Evolutionary conservation across 306 rosid genomes (phyloP).

Genomic region (Dalbergia oliveri): DNA sequence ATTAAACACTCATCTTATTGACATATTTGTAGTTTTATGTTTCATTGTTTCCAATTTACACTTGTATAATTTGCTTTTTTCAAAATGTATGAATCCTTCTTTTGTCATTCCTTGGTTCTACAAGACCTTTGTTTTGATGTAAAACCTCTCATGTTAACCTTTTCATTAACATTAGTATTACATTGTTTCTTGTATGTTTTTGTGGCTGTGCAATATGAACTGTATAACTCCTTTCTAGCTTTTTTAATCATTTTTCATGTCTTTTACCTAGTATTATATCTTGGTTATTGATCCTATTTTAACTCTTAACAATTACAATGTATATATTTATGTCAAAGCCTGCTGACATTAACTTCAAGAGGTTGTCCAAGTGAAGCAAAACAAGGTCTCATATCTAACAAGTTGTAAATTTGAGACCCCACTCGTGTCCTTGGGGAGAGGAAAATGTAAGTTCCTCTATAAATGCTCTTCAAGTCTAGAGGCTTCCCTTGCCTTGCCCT

Average conservation of each 20-base stretch:
- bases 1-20: conserved; percentile 18
- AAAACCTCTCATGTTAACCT: conserved; percentile 14
- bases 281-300: conserved; percentile 28
- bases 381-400: too few species aligned
- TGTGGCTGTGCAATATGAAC: conserved; percentile 16
- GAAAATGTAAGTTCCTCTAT: too few species aligned
- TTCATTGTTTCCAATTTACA: conserved; percentile 16
- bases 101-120: conserved; percentile 23
- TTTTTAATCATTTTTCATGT: conserved; percentile 22
- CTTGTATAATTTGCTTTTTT: not conserved
- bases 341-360: too few species aligned
- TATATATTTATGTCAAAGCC: too few species aligned
- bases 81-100: conserved; percentile 35
- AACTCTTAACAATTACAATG: conserved; percentile 13
- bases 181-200: not conserved
- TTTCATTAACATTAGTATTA: conserved; percentile 8
- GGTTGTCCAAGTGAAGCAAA: too few species aligned
- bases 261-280: not conserved
- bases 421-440: too few species aligned
- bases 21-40: conserved; percentile 29
- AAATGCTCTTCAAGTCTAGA: too few species aligned
- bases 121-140: conserved; percentile 2
- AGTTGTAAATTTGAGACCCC: too few species aligned
- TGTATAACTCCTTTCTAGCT: conserved; percentile 18
- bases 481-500: too few species aligned